Conservation (phyloP, 164 flowering plant genomes). For the Santalum album region DNA sequence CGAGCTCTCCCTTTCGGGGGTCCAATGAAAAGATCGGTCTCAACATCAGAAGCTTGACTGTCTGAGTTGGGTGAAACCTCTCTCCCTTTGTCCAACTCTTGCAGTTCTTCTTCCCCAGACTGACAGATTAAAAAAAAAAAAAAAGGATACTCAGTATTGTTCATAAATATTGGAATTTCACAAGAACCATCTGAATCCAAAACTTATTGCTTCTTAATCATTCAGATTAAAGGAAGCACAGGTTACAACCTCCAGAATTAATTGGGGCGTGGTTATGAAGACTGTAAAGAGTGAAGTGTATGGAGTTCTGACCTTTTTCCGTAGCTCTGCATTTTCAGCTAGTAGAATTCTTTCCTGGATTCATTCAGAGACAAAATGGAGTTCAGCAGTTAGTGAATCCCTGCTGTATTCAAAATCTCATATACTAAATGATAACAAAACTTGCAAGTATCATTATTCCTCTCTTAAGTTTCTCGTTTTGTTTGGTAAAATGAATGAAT, state of each 20-base stretch:
- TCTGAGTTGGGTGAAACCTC: slow-evolving; percentile 15
- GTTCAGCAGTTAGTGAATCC: background rate
- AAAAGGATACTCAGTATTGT: too few relatives aligned
- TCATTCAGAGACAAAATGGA: background rate
- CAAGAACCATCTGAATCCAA: too few relatives aligned
- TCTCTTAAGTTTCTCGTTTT: too few relatives aligned
- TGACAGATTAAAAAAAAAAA: slow-evolving; percentile 10
- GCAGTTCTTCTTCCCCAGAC: slow-evolving; percentile 21
- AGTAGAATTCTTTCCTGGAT: slow-evolving; percentile 51
- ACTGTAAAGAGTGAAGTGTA: background rate
- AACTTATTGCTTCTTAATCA: too few relatives aligned
- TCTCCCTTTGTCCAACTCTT: slow-evolving; percentile 11
- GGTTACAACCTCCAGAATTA: background rate
- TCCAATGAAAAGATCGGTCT: slow-evolving; percentile 72
- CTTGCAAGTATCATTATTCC: too few relatives aligned
- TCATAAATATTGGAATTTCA: too few relatives aligned
- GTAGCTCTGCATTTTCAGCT: slow-evolving; percentile 57
- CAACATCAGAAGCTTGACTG: slow-evolving; percentile 53
- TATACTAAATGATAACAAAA: background rate
- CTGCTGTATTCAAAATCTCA: background rate
- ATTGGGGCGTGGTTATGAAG: background rate
- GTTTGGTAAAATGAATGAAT: too few relatives aligned
- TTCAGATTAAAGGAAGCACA: too few relatives aligned
- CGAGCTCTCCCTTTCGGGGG: slow-evolving; percentile 32
- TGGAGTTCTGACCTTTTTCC: slow-evolving; percentile 40